These are phyloP conservation scores for Fusarium chuoi DNA, from an alignment of 2,329 filamentous ascomycete genomes.

Conservation along the genomic window DNA sequence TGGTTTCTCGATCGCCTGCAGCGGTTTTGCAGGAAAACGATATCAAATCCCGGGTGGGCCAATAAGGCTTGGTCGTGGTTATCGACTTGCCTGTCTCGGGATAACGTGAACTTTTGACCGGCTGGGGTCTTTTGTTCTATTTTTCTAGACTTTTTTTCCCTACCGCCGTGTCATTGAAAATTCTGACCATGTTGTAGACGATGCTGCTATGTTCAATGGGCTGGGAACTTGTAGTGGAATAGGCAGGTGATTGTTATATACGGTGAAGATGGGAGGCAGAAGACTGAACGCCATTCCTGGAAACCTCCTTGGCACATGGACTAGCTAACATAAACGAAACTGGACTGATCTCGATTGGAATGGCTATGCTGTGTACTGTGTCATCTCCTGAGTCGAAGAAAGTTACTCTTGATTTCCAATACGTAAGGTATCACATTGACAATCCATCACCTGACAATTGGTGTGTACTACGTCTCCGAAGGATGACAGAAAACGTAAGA, in stretches of 20 bases:
- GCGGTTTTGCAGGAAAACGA: slow-evolving; percentile 27
- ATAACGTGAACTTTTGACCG: slow-evolving; percentile 19
- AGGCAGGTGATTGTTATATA: slow-evolving; percentile 1
- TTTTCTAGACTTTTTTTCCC: slow-evolving; percentile 15
- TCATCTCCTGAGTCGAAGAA: neutral
- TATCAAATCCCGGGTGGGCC: slow-evolving; percentile 17
- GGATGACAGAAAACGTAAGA: neutral
- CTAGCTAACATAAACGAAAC: neutral
- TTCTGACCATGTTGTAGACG: neutral
- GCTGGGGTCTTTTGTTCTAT: slow-evolving; percentile 26
- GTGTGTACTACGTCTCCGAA: slow-evolving; percentile 14
- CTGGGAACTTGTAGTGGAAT: neutral
- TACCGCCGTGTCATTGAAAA: slow-evolving; percentile 12
- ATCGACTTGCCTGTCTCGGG: slow-evolving; percentile 38
- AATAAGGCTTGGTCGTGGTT: slow-evolving; percentile 16
- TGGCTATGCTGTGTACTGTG: slow-evolving; percentile 4
- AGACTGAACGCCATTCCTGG: neutral
- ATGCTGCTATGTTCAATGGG: neutral
- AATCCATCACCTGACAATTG: slow-evolving; percentile 32
- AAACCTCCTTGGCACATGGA: neutral
- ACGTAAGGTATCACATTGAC: slow-evolving; percentile 32
- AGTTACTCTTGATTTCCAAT: slow-evolving; percentile 16
- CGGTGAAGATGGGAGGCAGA: neutral
- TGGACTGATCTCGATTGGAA: slow-evolving; percentile 9
- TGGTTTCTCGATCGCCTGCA: slow-evolving; percentile 34